These are phyloP conservation scores for Penicillium parvum DNA, from an alignment of 495 filamentous ascomycete species.

Conservation along the genomic window DNA sequence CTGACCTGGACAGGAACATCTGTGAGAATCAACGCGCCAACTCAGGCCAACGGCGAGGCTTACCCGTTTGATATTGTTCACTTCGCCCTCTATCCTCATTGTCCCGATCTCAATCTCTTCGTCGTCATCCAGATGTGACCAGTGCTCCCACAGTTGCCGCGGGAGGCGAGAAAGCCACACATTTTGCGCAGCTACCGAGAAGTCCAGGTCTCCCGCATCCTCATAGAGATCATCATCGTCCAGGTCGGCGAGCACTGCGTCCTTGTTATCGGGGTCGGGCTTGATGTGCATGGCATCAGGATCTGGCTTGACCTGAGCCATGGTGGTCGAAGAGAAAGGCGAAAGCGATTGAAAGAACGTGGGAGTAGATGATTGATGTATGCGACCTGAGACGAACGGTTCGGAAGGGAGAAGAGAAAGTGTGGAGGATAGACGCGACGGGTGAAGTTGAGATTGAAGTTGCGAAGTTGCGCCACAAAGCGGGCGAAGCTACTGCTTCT, in stretches of 20 bases:
- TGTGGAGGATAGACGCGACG: not conserved
- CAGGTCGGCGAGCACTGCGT: constrained; percentile 52
- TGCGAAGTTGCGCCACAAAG: constrained; percentile 12
- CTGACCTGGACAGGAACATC: constrained; percentile 29
- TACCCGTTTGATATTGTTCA: constrained; percentile 52
- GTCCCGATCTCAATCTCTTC: constrained; percentile 70
- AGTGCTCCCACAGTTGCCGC: constrained; percentile 68
- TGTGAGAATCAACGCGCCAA: not conserved
- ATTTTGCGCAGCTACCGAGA: constrained; percentile 52
- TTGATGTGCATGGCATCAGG: constrained; percentile 53
- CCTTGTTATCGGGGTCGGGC: constrained; percentile 58
- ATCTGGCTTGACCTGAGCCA: constrained; percentile 41
- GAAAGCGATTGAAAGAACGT: too few relatives aligned
- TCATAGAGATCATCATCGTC: constrained; percentile 78
- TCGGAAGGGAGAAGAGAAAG: not conserved
- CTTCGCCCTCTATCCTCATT: constrained; percentile 58
- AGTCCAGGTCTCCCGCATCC: constrained; percentile 82
- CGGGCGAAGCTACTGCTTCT: constrained; percentile 5
- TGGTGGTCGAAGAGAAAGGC: constrained; percentile 10
- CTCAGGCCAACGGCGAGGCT: not conserved
- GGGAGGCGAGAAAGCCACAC: constrained; percentile 77
- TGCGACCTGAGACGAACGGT: too few relatives aligned
- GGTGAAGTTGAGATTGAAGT: constrained; percentile 1
- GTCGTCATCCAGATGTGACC: constrained; percentile 55
- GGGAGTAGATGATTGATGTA: too few relatives aligned